Evolutionary conservation across 75 land plant species (phyloP), one percentile per base, ranked within the genome.

Genomic region (Picea sitchensis): DNA sequence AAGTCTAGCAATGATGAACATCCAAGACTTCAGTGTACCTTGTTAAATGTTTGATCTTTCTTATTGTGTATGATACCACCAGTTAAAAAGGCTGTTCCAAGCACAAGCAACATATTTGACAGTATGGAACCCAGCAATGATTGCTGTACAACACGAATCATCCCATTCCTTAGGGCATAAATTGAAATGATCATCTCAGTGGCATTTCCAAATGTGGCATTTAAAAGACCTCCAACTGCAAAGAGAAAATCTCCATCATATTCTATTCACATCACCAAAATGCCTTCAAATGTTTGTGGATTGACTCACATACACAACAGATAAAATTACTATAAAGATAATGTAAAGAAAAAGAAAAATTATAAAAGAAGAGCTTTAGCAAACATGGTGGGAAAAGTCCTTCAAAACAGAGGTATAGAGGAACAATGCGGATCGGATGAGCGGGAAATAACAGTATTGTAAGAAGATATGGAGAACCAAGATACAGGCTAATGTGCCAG

Each of bases 141-240:
- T 61, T 92, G 89, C 63, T 93, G 91, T 62, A 93, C 95, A 13
- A 93, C 95, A 67, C 92, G 84, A n/a, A 89, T 87, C 94, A 91
- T 89, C 54, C 86, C 87, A 80, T 84, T 77, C 32, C 83, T 84
- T 65, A 93, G 77, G 12, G 95, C 95, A 79, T 89, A 86, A 14
- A 91, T 77, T 15, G 92, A 87, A 51, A 93, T 91, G 44, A 93
- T 93, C 94, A 93, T 87, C 83, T 93, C 94, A 41, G 95, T 93
- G n/a, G 95, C 95, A 89, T 93, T 93, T 31, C 95, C 95, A 89
- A 91, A 93, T 54, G 95, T 91, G 15, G 95, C 95, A 86, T 93
- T 93, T 80, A 93, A 69, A 77, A 93, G 92, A 5, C 95, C 95
- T 57, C 95, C 95, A 78, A 93, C 95, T 93, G 90, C 90, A 87